Evolutionary conservation across 257 asterid genomes (phyloP), one percentile per base, ranked within the genome.

Genomic region (Ocimum tenuiflorum): DNA sequence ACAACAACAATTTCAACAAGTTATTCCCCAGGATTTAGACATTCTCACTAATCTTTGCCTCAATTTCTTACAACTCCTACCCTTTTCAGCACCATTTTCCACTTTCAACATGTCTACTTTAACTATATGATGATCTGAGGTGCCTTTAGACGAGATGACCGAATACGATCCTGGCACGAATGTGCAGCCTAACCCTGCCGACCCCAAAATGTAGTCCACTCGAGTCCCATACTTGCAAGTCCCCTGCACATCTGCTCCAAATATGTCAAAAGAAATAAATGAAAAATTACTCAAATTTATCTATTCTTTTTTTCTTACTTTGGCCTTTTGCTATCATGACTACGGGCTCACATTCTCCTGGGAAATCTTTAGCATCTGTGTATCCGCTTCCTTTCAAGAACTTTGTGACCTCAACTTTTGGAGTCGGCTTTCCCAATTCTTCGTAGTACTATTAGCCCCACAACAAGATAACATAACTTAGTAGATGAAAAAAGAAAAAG

Each of bases 281-380:
- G n/a, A n/a, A n/a, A n/a, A n/a, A n/a, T n/a, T n/a, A n/a, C n/a
- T n/a, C n/a, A n/a, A n/a, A n/a, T n/a, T n/a, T n/a, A n/a, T n/a
- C n/a, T 27, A 27, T 27, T 4, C 2, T 4, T 27, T 4, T 11
- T 63, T 22, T 38, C 19, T 24, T 87, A 91, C 98, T 89, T 85
- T 89, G 98, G 87, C 96, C 98, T 82, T 87, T 85, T 81, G 96
- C 91, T 13, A 89, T 87, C 86, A 87, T 85, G 77, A 91, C 95
- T 6, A 89, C 81, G 4, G 96, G 87, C 67, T 91, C 96, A 39
- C 83, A 87, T 69, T 91, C 95, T 51, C 96, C 98, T 7, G 86
- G 85, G 78, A 77, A 89, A 35, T 78, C 73, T 72, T 91, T 91
- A 18, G 96, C 88, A 72, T 91, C 96, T 15, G 36, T 77, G 72